Evolutionary conservation across 2,329 filamentous ascomycete species (phyloP), one percentile per base, ranked within the genome.

Genomic region (Ophiostoma perfectum): DNA sequence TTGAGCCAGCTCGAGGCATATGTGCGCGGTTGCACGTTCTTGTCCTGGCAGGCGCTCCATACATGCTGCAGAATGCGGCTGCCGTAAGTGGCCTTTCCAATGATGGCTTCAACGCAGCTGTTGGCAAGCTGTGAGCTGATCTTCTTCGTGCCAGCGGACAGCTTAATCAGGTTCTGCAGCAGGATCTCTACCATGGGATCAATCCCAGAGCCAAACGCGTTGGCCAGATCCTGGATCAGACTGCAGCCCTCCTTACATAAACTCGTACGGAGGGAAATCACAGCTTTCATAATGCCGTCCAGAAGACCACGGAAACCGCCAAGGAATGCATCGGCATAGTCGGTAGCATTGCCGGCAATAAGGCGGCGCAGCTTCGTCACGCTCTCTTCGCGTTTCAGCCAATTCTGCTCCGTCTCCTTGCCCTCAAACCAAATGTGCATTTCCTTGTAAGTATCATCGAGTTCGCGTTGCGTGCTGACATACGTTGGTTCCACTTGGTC

Each of bases 141-240:
- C 78, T 96, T 96, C 79, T 99, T 99, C 64, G 94, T 96, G 38
- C 88, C 89, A 9, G 89, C 92, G 72, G 90, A 93, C 71, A 97
- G 86, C 78, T 97, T 97, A 80, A 98, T 88, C 73, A 97, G 87
- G 41, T 87, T 90, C 75, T 97, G 93, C 79, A 98, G 86, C 36
- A 97, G 83, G 66, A 97, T 86, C 78, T 98, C 94, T 7, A 95
- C 90, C 88, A 96, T 91, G 11, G 90, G 86, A 74, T 98, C 94
- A 74, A 97, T 88, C 55, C 84, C 89, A 1, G 92, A 84, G 0
- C 93, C 93, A 63, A 91, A 88, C 8, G 85, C 87, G 72, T 84
- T 86, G 18, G 92, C 92, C 41, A 97, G 81, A 72, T 98, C 94
- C 76, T 97, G 93, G 42, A 97, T 83, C 64, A 96, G 80, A 72